These are phyloP conservation scores for Arctium lappa DNA, from an alignment of 129 eudicot species.

Conservation along the genomic window DNA sequence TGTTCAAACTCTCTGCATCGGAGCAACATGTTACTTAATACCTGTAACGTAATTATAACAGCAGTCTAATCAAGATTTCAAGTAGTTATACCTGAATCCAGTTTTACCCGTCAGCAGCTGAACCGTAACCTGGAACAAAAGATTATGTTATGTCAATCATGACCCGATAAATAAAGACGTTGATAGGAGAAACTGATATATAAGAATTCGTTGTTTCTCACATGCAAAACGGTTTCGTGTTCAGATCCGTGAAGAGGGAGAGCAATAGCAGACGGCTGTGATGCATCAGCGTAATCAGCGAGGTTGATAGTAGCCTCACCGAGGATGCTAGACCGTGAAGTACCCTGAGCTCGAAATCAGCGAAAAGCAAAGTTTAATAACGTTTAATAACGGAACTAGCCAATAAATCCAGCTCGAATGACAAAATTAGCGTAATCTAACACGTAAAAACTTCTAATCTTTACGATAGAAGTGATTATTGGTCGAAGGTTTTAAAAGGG, in stretches of 20 bases:
- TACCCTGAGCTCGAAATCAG: constrained; percentile 52
- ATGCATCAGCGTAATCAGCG: constrained; percentile 95
- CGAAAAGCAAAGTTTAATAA: not conserved
- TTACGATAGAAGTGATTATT: not conserved
- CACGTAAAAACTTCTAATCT: not conserved
- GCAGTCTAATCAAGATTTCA: not conserved
- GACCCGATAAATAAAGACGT: not conserved
- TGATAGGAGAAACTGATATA: not conserved
- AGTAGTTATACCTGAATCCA: constrained; percentile 76
- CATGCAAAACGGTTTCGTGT: constrained; percentile 82
- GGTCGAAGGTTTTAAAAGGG: not conserved
- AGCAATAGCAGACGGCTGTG: constrained; percentile 61
- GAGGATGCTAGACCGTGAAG: constrained; percentile 83
- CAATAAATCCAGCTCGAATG: not conserved
- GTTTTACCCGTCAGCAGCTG: constrained; percentile 96
- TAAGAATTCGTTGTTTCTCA: constrained; percentile 30
- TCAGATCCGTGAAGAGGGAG: constrained; percentile 86
- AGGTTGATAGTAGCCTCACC: constrained; percentile 94
- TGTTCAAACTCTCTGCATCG: constrained; percentile 89
- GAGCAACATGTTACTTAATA: constrained; percentile 10
- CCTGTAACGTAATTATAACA: not conserved
- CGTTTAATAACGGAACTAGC: not conserved
- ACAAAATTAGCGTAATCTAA: not conserved
- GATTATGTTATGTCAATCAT: not conserved
- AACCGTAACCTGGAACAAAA: constrained; percentile 71